Base-by-base conservation (phyloP, 164 flowering plant genomes). In the Chimonanthus salicifolius region DNA sequence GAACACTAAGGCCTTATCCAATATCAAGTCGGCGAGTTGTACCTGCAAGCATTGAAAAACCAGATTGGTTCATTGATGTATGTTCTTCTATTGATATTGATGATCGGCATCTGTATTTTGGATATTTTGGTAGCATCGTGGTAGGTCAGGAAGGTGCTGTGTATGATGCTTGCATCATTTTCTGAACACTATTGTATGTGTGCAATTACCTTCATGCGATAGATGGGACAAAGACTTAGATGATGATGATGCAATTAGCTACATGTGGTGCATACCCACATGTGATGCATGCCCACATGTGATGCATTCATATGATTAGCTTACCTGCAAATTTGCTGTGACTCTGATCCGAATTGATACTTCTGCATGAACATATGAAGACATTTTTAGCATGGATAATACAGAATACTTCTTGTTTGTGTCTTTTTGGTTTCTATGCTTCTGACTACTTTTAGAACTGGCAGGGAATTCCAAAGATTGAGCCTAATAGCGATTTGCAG, bases 31-130 rank as follows among this genome's bases (percentile, higher is more conserved):
- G 58, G 75, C 94, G 92, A 58, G 6, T 20, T 63, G 88, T 95
- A 66, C 98, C 99, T 75, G 83, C 84, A 68, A 84, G 85, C 74
- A 90, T 95, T 76, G 91, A 86, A 62, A 80, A 71, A 72, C 99
- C 99, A 82, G 99, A 95, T 76, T 95, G 99, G 99, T 93, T 98
- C 21, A 49, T 62, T 82, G 94, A 88, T 90, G 99, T 94, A 77
- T 89, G 97, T 85, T 20, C 45, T 69, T 62, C 75, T 43, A 10
- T 71, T 64, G 21, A 50, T 4, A 18, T 18, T 47, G 65, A n/a
- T 69, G 62, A 4, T 73, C 51, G 21, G 20, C 43, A 63, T 47
- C 18, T 71, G 21, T 33, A 13, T 20, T 74, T 67, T 74, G 60
- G 62, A 48, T 58, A 4, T 48, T 66, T 18, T 33, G 16, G 54